These are phyloP conservation scores for Filobasidium floriforme DNA, from an alignment of 768 basidiomycete genomes.

Conservation along the genomic window DNA sequence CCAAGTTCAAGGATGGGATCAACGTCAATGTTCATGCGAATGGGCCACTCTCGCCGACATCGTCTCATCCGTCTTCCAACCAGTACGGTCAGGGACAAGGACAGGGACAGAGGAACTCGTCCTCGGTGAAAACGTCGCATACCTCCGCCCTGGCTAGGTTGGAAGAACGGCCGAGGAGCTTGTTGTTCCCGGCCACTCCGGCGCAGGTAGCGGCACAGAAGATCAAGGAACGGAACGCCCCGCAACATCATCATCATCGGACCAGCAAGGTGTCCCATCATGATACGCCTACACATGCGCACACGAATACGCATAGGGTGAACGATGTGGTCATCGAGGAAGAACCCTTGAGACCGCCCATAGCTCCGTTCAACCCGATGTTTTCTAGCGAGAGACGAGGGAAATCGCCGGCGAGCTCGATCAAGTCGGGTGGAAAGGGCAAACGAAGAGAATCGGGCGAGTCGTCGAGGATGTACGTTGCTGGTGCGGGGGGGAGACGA, in stretches of 20 bases:
- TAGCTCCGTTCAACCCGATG: constrained; percentile 19
- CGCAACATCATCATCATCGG: background rate
- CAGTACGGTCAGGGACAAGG: background rate
- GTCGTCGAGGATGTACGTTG: background rate
- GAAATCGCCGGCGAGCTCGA: background rate
- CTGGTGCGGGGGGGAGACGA: background rate
- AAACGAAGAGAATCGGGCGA: background rate
- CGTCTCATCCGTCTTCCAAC: background rate
- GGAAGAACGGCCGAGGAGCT: constrained; percentile 34
- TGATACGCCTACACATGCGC: no score
- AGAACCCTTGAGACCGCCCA: constrained; percentile 14
- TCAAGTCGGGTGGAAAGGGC: background rate
- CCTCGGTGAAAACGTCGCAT: constrained; percentile 9
- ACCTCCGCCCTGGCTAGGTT: constrained; percentile 23
- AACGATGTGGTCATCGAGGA: constrained; percentile 5
- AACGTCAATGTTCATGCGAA: no score
- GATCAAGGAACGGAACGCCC: constrained; percentile 18
- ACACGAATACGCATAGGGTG: constrained; percentile 10
- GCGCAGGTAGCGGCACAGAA: constrained; percentile 32
- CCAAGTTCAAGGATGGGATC: background rate
- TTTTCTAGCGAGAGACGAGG: background rate
- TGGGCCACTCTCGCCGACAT: background rate
- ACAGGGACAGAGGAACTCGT: background rate
- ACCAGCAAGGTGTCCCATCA: background rate
- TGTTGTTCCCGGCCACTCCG: constrained; percentile 40